Base-by-base conservation (phyloP, 148 eudicot genomes). In the Arctostaphylos glauca region DNA sequence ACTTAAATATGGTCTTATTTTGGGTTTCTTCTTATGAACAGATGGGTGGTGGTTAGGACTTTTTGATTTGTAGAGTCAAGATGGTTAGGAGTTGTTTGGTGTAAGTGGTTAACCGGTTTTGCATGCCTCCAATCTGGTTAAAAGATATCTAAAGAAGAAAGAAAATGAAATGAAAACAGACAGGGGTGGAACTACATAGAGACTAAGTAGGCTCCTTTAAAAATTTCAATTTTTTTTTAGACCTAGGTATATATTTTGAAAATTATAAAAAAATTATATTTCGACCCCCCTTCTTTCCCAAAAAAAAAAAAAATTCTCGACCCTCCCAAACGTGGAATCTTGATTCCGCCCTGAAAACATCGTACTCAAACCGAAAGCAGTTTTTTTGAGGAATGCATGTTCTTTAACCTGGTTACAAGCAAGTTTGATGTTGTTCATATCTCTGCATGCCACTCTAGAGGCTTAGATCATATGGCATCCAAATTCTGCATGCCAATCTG, bases 81-180 rank as follows among this genome's bases (percentile, higher is more conserved):
- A 21, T 71, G 75, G 75, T 71, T 71, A 18, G 75, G 74, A 46
- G 75, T 71, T 71, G 2, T 48, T 44, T 71, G 75, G 75, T 48
- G 14, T 16, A 15, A 43, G 50, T 48, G 23, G 18, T 5, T 71
- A 15, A 43, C 41, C n/a, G 14, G 10, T 44, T 3, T 19, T 5
- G 19, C 64, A 59, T 23, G 70, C 46, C 8, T 15, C 49, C 74
- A 70, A 70, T 15, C 48, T 70, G 74, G 44, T 70, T 6, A 38
- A 38, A 70, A 66, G 43, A 25, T 9, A 25, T 23, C 16, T 9
- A 9, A 9, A 25, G 5, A 21, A 3, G 8, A n/a, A 10, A 23
- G 41, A 13, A 9, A 8, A 66, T n/a, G 71, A 25, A 21, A 9
- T 21, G 71, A 6, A 19, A 59, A 19, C 8, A 23, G 64, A 19